Base-by-base conservation (phyloP, 495 filamentous ascomycete species). In the Xylaria intraflava region DNA sequence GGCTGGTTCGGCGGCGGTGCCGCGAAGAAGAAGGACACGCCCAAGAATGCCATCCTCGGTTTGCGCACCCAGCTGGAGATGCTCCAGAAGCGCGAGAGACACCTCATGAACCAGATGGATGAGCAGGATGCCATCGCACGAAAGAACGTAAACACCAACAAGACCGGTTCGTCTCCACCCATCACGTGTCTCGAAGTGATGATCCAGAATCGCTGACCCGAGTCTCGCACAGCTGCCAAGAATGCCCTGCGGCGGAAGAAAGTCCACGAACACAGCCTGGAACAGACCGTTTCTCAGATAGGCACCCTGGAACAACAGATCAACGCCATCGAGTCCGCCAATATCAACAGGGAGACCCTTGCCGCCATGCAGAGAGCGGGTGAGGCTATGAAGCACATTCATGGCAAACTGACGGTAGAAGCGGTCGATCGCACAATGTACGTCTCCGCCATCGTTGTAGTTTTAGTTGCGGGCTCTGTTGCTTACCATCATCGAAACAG, bases 271-370 rank as follows among this genome's bases (percentile, higher is more conserved):
- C 86, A 89, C 74, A 87, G 88, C 53, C 81, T 96, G 41, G 87
- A 93, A 53, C 89, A 95, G 69, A 97, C 92, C 8, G 78, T 82
- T 30, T 82, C 85, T 30, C 94, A 97, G 70, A 90, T 95, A 72
- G 80, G 82, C 51, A 94, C 92, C 35, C 78, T 99, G 12, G 93
- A 97, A 65, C 88, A 90, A 62, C 90, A 99, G 67, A 92, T 99
- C 63, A 93, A 92, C 66, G 85, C 87, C 53, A 96, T 99, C 69
- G 93, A 99, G 68, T 87, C 91, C 19, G 94, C 93, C 45, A 99
- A 97, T 69, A 95, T 99, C 73, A 99, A 99, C 78, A 81, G 91
- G 66, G 90, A 97, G 74, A 99, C 93, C 4, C 78, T 99, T 43
- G 78, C 83, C 45, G 94, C 91, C 2, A 97, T 99, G 92, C 83